Conservation (phyloP, 2,329 filamentous ascomycete genomes). For the Ophiocordyceps camponoti-saundersi region DNA sequence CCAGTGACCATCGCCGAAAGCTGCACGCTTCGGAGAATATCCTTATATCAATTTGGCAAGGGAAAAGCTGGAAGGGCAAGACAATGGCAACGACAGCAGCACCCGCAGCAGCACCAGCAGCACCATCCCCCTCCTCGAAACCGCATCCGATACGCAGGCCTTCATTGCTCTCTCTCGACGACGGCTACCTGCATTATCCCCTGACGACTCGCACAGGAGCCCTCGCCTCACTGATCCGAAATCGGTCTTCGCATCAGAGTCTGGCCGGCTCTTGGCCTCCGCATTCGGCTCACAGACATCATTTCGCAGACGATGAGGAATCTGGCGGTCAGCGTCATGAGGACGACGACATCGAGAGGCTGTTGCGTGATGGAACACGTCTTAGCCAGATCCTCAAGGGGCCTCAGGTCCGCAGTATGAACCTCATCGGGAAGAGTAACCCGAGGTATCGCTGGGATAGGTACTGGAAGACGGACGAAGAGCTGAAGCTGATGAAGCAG, state of each 20-base stretch:
- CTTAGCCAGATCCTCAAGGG: conserved; percentile 41
- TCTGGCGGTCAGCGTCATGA: conserved; percentile 10
- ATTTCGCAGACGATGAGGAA: conserved; percentile 16
- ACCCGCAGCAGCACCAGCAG: not conserved
- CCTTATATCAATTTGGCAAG: no score
- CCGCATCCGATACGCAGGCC: conserved; percentile 10
- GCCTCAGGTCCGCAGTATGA: conserved; percentile 66
- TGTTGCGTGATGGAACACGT: conserved; percentile 38
- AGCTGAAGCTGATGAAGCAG: conserved; percentile 55
- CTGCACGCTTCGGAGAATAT: no score
- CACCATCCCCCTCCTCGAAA: not conserved
- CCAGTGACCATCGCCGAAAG: no score
- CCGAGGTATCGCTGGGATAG: conserved; percentile 71
- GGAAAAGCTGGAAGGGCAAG: no score
- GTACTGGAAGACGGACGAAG: conserved; percentile 69
- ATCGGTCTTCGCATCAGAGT: conserved; percentile 17
- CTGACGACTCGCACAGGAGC: conserved; percentile 19
- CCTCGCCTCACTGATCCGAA: conserved; percentile 20
- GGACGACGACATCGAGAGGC: conserved; percentile 26
- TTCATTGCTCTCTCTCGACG: conserved; percentile 15
- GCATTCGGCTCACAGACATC: conserved; percentile 5
- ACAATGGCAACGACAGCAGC: no score
- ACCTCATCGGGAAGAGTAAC: conserved; percentile 78
- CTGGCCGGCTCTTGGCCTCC: conserved; percentile 11
- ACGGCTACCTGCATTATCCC: conserved; percentile 13